Percentiles rank a stretch among this genome's conserved stretches.
These are phyloP conservation scores for Neoconidiobolus thromboides DNA, from an alignment of 371 early-diverging fungal species.

Conservation along the genomic window DNA sequence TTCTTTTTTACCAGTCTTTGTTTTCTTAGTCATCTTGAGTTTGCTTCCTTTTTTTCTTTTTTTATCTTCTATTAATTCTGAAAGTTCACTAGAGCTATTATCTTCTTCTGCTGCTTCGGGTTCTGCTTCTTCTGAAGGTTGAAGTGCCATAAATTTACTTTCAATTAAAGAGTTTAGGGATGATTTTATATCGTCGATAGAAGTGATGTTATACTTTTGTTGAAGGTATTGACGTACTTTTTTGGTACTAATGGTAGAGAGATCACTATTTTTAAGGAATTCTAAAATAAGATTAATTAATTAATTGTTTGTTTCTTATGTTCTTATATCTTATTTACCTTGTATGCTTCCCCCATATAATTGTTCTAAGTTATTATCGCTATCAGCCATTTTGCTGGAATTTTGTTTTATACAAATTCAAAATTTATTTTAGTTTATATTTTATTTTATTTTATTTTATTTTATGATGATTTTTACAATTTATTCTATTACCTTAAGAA, in stretches of 20 bases:
- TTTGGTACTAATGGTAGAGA: constrained; percentile 26
- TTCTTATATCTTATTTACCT: no score
- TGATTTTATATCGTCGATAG: constrained; percentile 8
- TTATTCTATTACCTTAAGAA: no score
- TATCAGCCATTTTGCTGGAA: no score
- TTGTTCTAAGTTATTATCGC: no score
- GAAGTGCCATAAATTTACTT: constrained; percentile 11
- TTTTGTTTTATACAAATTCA: no score
- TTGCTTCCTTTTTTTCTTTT: background rate
- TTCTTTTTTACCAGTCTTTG: background rate
- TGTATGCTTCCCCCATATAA: no score
- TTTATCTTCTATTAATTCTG: background rate
- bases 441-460: no score
- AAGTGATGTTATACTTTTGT: constrained; percentile 10
- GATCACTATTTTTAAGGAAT: constrained; percentile 24
- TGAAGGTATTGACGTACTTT: constrained; percentile 24
- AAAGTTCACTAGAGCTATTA: background rate
- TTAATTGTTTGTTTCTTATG: no score
- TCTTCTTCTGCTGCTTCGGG: background rate
- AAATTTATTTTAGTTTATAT: no score
- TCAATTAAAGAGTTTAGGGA: constrained; percentile 21
- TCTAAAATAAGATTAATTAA: constrained; percentile 3
- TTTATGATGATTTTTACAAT: no score
- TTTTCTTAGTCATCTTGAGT: constrained; percentile 4
- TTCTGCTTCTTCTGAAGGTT: constrained; percentile 11